A percentile compares a stretch with the other conserved stretches of the same genome.
Conservation (phyloP, 2,329 filamentous ascomycete genomes). For the Phoma sp. region DNA sequence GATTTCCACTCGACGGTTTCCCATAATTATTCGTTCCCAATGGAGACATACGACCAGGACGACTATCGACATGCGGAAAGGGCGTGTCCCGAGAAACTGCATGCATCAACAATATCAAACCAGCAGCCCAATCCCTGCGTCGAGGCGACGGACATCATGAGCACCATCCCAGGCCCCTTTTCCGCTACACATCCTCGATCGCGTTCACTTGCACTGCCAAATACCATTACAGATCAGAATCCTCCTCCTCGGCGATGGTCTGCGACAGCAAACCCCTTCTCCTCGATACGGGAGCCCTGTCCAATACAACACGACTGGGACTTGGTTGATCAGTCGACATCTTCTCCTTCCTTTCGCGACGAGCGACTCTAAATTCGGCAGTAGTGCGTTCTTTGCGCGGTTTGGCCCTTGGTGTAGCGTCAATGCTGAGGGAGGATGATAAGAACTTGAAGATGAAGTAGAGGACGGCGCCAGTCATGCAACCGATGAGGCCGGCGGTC, state of each 20-base stretch:
- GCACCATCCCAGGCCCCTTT: background rate
- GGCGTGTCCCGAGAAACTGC: background rate
- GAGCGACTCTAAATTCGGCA: slow-evolving; percentile 38
- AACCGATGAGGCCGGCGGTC: slow-evolving; percentile 72
- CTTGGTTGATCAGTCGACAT: slow-evolving; percentile 20
- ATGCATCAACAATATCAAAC: background rate
- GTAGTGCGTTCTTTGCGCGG: slow-evolving; percentile 32
- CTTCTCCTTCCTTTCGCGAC: slow-evolving; percentile 33
- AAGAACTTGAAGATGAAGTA: slow-evolving; percentile 65
- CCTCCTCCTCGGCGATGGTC: slow-evolving; percentile 76
- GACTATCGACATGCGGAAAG: background rate
- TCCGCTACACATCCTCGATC: background rate
- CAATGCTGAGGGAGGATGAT: slow-evolving; percentile 58
- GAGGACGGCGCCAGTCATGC: slow-evolving; percentile 67
- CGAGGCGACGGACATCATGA: background rate
- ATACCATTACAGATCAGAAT: slow-evolving; percentile 56
- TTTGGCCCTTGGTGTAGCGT: slow-evolving; percentile 19
- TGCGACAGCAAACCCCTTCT: slow-evolving; percentile 65
- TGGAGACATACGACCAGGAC: background rate
- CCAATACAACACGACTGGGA: slow-evolving; percentile 26
- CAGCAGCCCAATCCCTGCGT: background rate
- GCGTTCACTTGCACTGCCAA: background rate
- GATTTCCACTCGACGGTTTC: background rate
- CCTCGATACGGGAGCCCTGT: slow-evolving; percentile 39
- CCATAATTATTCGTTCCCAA: no score